Evolutionary conservation across 441 rosid species (phyloP).

Genomic region (Arabidopsis lyrata): DNA sequence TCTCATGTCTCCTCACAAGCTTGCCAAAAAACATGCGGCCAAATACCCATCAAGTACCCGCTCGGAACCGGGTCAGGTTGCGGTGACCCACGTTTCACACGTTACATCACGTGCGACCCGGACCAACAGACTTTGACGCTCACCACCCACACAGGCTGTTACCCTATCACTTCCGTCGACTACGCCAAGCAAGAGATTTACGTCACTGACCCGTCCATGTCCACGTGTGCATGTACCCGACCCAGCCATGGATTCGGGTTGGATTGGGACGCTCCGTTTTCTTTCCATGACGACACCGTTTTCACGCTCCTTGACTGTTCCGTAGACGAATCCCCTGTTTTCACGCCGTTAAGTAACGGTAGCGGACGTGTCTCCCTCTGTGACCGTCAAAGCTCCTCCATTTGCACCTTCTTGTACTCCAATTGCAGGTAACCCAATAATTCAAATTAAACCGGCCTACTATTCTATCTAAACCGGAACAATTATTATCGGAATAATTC

Average conservation of each 20-base stretch:
- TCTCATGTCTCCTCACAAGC: conserved; percentile 59
- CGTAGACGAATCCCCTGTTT: conserved; percentile 69
- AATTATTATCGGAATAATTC: no score
- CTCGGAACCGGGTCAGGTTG: conserved; percentile 83
- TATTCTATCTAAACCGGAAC: conserved; percentile 16
- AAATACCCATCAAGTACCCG: conserved; percentile 70
- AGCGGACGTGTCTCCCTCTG: conserved; percentile 59
- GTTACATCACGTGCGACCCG: conserved; percentile 59
- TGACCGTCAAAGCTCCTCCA: conserved; percentile 76
- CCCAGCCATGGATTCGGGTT: conserved; percentile 87
- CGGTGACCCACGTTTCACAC: conserved; percentile 84
- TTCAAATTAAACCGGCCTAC: conserved; percentile 11
- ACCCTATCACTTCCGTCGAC: conserved; percentile 74
- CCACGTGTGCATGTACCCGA: conserved; percentile 83
- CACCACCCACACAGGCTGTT: conserved; percentile 82
- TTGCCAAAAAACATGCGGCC: conserved; percentile 76
- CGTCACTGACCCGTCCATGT: conserved; percentile 85
- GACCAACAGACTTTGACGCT: conserved; percentile 63
- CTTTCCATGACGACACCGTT: conserved; percentile 74
- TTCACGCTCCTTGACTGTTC: conserved; percentile 88
- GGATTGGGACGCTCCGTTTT: conserved; percentile 89
- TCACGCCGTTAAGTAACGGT: conserved; percentile 75
- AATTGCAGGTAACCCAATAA: conserved; percentile 40
- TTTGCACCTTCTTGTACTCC: conserved; percentile 85
- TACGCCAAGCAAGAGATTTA: conserved; percentile 65